Percentiles rank a stretch among this genome's conserved stretches.
Evolutionary conservation across 2,329 filamentous ascomycete genomes (phyloP).

Genomic region (Colletotrichum liaoningense): DNA sequence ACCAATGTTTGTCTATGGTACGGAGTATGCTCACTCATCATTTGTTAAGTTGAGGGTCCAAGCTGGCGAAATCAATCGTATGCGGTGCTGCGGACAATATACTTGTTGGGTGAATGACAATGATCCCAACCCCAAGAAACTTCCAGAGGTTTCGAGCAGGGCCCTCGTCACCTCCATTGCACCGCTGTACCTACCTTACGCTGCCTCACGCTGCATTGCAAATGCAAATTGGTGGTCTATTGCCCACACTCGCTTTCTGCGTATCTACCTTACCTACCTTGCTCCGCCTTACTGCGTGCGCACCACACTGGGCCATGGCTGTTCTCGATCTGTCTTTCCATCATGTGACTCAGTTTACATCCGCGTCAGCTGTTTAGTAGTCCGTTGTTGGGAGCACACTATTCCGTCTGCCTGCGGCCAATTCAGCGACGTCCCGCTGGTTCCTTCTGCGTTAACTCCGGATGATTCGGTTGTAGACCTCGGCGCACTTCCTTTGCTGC

Average conservation of each 20-base stretch:
- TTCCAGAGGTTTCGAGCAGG: not conserved
- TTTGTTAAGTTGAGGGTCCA: not conserved
- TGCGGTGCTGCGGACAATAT: not conserved
- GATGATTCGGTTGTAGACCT: not conserved
- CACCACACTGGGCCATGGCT: not conserved
- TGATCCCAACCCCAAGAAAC: not conserved
- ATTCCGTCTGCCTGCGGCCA: not conserved
- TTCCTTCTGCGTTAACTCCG: not conserved
- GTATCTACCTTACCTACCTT: too few relatives aligned
- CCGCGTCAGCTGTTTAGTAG: slow-evolving; percentile 4
- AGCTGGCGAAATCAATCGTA: not conserved
- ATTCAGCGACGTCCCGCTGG: not conserved
- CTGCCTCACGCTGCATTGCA: not conserved
- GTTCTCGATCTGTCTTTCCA: not conserved
- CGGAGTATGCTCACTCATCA: slow-evolving; percentile 10
- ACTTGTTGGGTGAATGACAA: not conserved
- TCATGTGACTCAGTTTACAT: not conserved
- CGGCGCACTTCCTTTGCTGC: not conserved
- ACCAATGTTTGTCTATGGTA: not conserved
- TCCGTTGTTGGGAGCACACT: not conserved
- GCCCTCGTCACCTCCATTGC: not conserved
- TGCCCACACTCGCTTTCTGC: not conserved
- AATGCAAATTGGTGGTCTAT: not conserved
- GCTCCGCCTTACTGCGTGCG: not conserved
- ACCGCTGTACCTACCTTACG: not conserved